Conservation (phyloP, 371 early-diverging fungal species). For the Rhizopus stolonifer region DNA sequence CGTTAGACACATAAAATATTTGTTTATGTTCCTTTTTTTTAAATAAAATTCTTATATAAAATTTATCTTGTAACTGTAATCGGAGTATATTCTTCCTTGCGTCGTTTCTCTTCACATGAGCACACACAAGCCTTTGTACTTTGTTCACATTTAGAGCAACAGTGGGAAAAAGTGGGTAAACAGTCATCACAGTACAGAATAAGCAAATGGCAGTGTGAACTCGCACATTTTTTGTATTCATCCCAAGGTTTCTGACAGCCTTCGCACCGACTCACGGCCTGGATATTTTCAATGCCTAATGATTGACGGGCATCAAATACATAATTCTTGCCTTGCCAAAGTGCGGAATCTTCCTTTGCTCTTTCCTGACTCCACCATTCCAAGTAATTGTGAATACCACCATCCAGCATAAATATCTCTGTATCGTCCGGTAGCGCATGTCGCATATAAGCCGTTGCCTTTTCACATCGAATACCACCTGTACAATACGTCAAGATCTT, state of each 20-base stretch:
- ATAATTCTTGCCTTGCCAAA: conserved; percentile 71
- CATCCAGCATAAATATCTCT: conserved; percentile 67
- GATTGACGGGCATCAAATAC: conserved; percentile 75
- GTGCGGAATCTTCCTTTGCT: conserved; percentile 9
- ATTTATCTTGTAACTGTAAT: neutral
- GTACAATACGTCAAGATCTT: conserved; percentile 72
- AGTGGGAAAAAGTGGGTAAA: conserved; percentile 10
- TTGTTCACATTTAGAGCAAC: conserved; percentile 34
- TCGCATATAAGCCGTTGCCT: conserved; percentile 64
- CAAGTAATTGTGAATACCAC: conserved; percentile 75
- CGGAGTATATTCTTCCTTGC: conserved; percentile 29
- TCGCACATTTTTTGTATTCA: conserved; percentile 41
- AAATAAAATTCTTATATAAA: neutral
- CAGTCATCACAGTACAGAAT: conserved; percentile 38
- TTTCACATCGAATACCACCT: conserved; percentile 65
- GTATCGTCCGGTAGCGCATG: conserved; percentile 42
- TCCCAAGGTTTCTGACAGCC: conserved; percentile 38
- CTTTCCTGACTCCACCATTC: conserved; percentile 58
- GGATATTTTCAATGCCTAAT: conserved; percentile 12
- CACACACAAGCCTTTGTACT: conserved; percentile 27
- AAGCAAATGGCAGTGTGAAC: conserved; percentile 34
- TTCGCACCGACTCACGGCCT: conserved; percentile 33
- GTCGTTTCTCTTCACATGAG: conserved; percentile 35
- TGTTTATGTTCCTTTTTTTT: neutral
- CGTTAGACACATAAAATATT: too few species aligned